phyloP scores from a whole-genome alignment of 2,329 filamentous ascomycete genomes.

The Ophiocordyceps camponoti-floridani region DNA sequence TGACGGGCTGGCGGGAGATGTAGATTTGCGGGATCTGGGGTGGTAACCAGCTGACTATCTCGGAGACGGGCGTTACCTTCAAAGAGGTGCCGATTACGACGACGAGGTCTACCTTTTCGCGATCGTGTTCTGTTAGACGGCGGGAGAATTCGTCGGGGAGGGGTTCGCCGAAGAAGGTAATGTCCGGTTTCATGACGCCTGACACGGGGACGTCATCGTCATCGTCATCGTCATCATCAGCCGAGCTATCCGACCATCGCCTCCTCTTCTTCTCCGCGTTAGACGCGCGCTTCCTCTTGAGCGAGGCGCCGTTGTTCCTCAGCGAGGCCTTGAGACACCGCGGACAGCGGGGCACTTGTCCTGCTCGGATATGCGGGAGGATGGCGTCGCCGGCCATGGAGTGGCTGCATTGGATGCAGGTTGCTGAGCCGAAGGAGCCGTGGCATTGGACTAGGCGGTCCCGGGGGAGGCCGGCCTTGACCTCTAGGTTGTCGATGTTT shows the following conservation, averaged over 20 bases:
- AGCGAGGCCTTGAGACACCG: slow-evolving; percentile 42
- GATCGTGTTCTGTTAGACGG: slow-evolving; percentile 67
- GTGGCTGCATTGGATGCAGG: slow-evolving; percentile 66
- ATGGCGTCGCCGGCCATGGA: slow-evolving; percentile 60
- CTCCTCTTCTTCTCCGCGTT: slow-evolving; percentile 20
- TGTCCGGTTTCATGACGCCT: slow-evolving; percentile 91
- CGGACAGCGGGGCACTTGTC: slow-evolving; percentile 61
- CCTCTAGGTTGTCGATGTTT: slow-evolving; percentile 94
- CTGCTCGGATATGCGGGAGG: slow-evolving; percentile 60
- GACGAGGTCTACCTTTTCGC: slow-evolving; percentile 66
- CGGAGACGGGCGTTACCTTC: slow-evolving; percentile 87
- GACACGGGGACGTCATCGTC: slow-evolving; percentile 40
- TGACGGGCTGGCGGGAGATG: slow-evolving; percentile 68
- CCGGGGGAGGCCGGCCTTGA: slow-evolving; percentile 61
- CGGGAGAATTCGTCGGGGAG: slow-evolving; percentile 70
- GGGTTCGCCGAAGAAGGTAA: slow-evolving; percentile 91
- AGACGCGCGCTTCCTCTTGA: slow-evolving; percentile 22
- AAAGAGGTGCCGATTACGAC: slow-evolving; percentile 92
- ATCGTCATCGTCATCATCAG: slow-evolving; percentile 23
- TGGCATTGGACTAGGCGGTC: slow-evolving; percentile 90
- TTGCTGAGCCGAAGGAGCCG: slow-evolving; percentile 85
- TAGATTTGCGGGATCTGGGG: slow-evolving; percentile 77
- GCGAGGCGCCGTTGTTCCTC: slow-evolving; percentile 5
- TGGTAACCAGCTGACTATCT: slow-evolving; percentile 69
- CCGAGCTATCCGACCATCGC: slow-evolving; percentile 18